Percentiles rank a stretch among this genome's conserved stretches.
phyloP scores from a whole-genome alignment of 2,329 filamentous ascomycete genomes.

The Chaetothyriales sp. region DNA sequence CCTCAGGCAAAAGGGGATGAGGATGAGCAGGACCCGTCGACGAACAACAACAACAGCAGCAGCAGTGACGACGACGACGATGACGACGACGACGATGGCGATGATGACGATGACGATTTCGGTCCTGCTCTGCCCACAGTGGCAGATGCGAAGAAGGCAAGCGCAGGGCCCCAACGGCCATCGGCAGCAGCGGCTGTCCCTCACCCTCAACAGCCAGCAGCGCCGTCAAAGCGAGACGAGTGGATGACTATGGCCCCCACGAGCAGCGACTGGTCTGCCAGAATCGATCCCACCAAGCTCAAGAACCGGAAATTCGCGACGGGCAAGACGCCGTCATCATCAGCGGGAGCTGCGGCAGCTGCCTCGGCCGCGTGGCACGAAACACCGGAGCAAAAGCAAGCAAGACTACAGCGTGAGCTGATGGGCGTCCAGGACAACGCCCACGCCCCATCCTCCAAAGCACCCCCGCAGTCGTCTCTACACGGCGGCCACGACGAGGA shows the following conservation, averaged over 20 bases:
- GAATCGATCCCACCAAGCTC: conserved; percentile 72
- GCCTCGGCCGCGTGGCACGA: conserved; percentile 78
- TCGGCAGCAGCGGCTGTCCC: conserved; percentile 16
- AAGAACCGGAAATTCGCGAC: conserved; percentile 72
- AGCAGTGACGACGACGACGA: conserved; percentile 26
- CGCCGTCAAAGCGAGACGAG: conserved; percentile 54
- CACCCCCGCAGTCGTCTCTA: conserved; percentile 5
- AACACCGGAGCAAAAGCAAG: conserved; percentile 75
- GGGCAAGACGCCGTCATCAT: conserved; percentile 33
- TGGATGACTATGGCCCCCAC: conserved; percentile 68
- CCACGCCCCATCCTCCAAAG: conserved; percentile 3
- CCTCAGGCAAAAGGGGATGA: conserved; percentile 21
- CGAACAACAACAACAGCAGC: neutral
- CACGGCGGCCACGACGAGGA: conserved; percentile 24
- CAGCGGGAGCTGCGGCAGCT: conserved; percentile 32
- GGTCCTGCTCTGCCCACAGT: conserved; percentile 28
- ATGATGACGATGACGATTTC: conserved; percentile 28
- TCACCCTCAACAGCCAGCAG: conserved; percentile 20
- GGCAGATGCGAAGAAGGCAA: conserved; percentile 13
- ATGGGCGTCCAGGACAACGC: conserved; percentile 48
- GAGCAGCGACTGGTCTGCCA: conserved; percentile 38
- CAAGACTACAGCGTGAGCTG: conserved; percentile 66
- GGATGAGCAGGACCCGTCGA: conserved; percentile 16
- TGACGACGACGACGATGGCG: conserved; percentile 22
- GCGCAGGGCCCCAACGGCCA: neutral